A percentile compares a stretch with the other conserved stretches of the same genome.
phyloP scores from a whole-genome alignment of 2,329 filamentous ascomycete genomes.

The Botrytis squamosa region DNA sequence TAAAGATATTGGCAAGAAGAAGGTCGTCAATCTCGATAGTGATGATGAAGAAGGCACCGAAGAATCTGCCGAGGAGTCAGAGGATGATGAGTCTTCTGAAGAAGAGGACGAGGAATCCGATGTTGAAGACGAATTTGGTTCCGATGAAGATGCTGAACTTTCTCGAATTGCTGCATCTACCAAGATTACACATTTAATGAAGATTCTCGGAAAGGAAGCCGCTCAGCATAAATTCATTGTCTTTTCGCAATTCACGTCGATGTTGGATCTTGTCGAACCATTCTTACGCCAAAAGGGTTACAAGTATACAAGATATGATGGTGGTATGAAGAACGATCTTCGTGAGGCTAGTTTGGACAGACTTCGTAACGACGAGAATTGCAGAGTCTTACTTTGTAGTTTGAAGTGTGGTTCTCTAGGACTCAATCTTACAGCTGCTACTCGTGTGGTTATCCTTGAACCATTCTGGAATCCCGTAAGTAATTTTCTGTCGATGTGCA shows the following conservation, averaged over 20 bases:
- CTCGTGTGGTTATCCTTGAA: constrained; percentile 89
- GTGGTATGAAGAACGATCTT: constrained; percentile 88
- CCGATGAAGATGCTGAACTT: constrained; percentile 45
- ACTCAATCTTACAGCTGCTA: constrained; percentile 91
- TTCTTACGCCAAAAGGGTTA: constrained; percentile 76
- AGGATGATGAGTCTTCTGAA: constrained; percentile 27
- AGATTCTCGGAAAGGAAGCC: constrained; percentile 76
- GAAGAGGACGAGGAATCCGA: constrained; percentile 40
- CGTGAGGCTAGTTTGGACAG: constrained; percentile 81
- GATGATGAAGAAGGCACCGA: constrained; percentile 40
- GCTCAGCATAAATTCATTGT: constrained; percentile 93
- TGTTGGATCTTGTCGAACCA: constrained; percentile 94
- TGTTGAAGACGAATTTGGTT: constrained; percentile 37
- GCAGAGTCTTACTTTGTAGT: constrained; percentile 85
- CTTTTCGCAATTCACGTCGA: constrained; percentile 97
- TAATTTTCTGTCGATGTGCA: not conserved
- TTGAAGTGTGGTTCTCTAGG: constrained; percentile 91
- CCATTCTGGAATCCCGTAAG: constrained; percentile 89
- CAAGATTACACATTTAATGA: constrained; percentile 84
- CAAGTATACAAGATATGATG: constrained; percentile 86
- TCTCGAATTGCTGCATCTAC: constrained; percentile 68
- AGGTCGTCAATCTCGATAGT: constrained; percentile 29
- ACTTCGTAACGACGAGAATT: constrained; percentile 71
- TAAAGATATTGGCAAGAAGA: constrained; percentile 32
- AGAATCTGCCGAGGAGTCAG: constrained; percentile 39